phyloP scores from a whole-genome alignment of 2,329 filamentous ascomycete species.

The Herpotrichia juniperi region DNA sequence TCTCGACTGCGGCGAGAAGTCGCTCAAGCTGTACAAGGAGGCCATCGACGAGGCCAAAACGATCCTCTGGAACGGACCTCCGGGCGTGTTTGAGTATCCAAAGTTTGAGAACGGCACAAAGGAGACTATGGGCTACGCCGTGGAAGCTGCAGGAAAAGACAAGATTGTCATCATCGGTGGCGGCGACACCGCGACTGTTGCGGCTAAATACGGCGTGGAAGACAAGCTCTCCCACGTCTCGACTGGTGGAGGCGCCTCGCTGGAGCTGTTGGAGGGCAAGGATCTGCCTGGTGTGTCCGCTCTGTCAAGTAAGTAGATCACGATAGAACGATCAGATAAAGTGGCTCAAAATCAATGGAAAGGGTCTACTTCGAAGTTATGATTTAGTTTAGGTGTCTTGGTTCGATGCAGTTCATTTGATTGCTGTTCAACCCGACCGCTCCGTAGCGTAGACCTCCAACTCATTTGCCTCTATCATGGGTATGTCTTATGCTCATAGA shows the following conservation, averaged over 20 bases:
- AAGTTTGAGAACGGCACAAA: slow-evolving; percentile 93
- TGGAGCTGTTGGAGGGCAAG: slow-evolving; percentile 98
- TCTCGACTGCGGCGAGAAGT: slow-evolving; percentile 91
- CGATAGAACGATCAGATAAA: slow-evolving; percentile 18
- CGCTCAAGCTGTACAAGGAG: slow-evolving; percentile 83
- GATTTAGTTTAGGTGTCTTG: slow-evolving; percentile 28
- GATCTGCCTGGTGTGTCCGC: slow-evolving; percentile 91
- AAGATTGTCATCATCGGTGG: slow-evolving; percentile 99
- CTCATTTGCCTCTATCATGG: not conserved
- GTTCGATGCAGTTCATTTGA: slow-evolving; percentile 19
- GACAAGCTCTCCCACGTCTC: slow-evolving; percentile 98
- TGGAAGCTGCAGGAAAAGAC: slow-evolving; percentile 78
- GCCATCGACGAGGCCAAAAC: slow-evolving; percentile 89
- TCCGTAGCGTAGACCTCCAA: not conserved
- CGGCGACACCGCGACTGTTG: slow-evolving; percentile 96
- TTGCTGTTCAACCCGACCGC: slow-evolving; percentile 6
- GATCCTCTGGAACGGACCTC: slow-evolving; percentile 98
- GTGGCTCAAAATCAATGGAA: slow-evolving; percentile 35
- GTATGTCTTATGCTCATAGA: not conserved
- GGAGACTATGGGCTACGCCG: slow-evolving; percentile 86
- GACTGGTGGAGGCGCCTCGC: slow-evolving; percentile 91
- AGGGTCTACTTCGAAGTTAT: slow-evolving; percentile 43
- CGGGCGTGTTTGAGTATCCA: slow-evolving; percentile 97
- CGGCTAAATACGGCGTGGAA: slow-evolving; percentile 95
- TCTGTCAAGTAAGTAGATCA: slow-evolving; percentile 74